These are phyloP conservation scores for Umbelopsis isabellina DNA, from an alignment of 192 early-diverging fungal genomes.

Conservation along the genomic window DNA sequence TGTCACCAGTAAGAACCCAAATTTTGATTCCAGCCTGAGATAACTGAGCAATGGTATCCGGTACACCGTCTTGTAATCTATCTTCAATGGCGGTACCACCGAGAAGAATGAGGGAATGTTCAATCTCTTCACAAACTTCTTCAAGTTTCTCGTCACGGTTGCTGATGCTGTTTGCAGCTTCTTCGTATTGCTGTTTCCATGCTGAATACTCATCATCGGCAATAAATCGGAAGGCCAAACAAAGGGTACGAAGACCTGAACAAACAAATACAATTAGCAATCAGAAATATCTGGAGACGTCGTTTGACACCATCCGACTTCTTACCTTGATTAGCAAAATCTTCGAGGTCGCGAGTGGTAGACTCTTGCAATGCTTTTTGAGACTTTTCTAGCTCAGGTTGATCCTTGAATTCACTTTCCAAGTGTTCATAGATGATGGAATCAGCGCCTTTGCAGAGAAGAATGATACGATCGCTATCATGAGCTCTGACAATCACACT, in stretches of 20 bases:
- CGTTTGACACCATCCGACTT: constrained; percentile 34
- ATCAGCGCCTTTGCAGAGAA: constrained; percentile 95
- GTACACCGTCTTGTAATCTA: constrained; percentile 96
- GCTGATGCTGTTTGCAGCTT: constrained; percentile 72
- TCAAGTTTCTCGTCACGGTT: constrained; percentile 86
- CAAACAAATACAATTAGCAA: neutral
- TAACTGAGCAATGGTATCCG: constrained; percentile 86
- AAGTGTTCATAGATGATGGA: constrained; percentile 89
- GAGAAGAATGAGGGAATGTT: constrained; percentile 76
- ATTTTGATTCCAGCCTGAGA: constrained; percentile 89
- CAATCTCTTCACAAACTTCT: constrained; percentile 76
- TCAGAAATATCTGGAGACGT: neutral
- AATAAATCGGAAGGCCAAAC: constrained; percentile 77
- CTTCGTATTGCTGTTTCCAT: constrained; percentile 74
- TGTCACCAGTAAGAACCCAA: constrained; percentile 98
- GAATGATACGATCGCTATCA: constrained; percentile 63
- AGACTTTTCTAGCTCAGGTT: constrained; percentile 46
- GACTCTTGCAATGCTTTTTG: constrained; percentile 71
- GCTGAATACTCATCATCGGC: constrained; percentile 67
- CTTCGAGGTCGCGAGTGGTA: constrained; percentile 78
- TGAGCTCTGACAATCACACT: constrained; percentile 84
- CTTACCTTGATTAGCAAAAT: constrained; percentile 79
- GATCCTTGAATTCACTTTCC: constrained; percentile 35
- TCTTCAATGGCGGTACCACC: constrained; percentile 99
- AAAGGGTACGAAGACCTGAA: constrained; percentile 83